A percentile compares a stretch with the other conserved stretches of the same genome.
Conservation (phyloP, 306 rosid genomes). For the Mucuna pruriens region DNA sequence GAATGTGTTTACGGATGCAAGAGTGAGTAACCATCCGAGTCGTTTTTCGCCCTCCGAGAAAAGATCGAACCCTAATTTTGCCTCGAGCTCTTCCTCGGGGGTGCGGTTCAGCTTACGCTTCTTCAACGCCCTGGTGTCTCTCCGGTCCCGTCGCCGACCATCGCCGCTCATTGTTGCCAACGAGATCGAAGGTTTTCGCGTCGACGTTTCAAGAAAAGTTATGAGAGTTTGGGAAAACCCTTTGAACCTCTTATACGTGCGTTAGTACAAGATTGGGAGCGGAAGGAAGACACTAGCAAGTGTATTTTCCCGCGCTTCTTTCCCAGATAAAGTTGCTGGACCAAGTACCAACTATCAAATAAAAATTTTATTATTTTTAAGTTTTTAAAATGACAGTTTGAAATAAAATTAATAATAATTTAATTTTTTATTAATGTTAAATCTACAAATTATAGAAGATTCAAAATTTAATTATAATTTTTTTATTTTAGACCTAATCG, state of each 20-base stretch:
- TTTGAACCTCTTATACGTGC: not conserved
- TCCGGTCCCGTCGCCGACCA: slow-evolving; percentile 58
- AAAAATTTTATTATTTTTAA: no score
- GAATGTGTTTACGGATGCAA: slow-evolving; percentile 64
- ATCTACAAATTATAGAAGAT: no score
- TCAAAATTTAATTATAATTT: no score
- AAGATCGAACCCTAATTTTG: slow-evolving; percentile 74
- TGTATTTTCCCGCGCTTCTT: not conserved
- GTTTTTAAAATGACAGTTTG: no score
- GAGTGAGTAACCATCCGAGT: slow-evolving; percentile 89
- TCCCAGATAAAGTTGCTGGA: not conserved
- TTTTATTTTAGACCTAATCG: no score
- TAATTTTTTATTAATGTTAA: no score
- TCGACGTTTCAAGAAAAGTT: not conserved
- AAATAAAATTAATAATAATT: no score
- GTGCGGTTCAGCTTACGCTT: slow-evolving; percentile 68
- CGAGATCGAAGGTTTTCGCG: not conserved
- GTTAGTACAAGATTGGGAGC: not conserved
- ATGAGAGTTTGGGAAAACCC: not conserved
- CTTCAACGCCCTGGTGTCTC: slow-evolving; percentile 50
- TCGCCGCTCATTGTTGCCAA: slow-evolving; percentile 56
- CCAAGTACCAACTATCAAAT: no score
- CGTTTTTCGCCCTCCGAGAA: slow-evolving; percentile 87
- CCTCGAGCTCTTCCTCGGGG: slow-evolving; percentile 86
- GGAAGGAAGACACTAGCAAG: no score